Evolutionary conservation across 169 alveolate species (phyloP), one percentile per base, ranked within the genome.

Genomic region (Besnoitia besnoiti): DNA sequence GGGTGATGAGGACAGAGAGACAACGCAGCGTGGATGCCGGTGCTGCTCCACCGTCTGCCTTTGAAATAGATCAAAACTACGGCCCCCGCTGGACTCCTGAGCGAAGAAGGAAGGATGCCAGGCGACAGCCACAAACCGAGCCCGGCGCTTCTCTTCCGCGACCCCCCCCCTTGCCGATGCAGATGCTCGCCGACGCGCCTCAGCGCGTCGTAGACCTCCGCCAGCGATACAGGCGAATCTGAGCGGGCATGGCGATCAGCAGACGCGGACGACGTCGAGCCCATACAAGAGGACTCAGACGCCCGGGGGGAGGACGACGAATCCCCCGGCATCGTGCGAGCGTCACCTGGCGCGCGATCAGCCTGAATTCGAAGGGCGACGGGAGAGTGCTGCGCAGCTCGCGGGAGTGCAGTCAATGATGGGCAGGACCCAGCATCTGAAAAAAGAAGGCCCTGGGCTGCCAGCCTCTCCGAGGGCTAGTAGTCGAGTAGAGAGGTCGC

Each of bases 31-130:
- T 67, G 80, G 39, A 67, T 42, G 44, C 80, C 80, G 44, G 47
- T 33, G 80, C 44, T 30, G 80, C 42, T 67, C 80, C 80, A 67
- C n/a, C n/a, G 39, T 35, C n/a, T 67, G 47, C 80, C 80, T n/a
- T 35, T 67, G 44, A 33, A 67, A n/a, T 67, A 67, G 47, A 67
- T 10, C 12, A 67, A 16, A 16, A 35, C 80, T 16, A 35, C 80
- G 10, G n/a, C 80, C 40, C 80, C 80, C 42, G 80, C 80, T 67
- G 80, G 67, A 55, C 80, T 16, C 14, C 4, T 67, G 8, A 16
- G 1, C 24, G 80, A 30, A n/a, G 44, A 37, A 67, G 80, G 44
- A 67, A 35, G 44, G 2, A 42, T 3, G 42, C 12, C n/a, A 4
- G 80, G 44, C 80, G 39, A 0, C 19, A 35, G 47, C 46, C 39